Base-by-base conservation (phyloP, 2,329 filamentous ascomycete genomes). In the Fusarium oligoseptatum region DNA sequence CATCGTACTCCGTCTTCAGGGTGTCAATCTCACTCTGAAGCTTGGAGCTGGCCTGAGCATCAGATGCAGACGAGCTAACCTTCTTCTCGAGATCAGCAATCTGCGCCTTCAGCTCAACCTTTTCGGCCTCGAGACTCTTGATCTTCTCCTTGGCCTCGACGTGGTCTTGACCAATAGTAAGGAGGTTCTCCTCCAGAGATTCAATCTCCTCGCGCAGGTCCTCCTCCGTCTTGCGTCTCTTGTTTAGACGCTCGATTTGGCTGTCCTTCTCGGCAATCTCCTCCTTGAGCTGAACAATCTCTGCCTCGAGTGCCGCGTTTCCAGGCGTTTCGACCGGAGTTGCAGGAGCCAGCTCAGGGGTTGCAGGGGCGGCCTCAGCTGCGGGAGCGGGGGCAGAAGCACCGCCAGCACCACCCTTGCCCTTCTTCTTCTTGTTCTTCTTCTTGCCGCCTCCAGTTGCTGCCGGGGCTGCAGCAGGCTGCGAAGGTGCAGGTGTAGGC, bases 361-460 rank as follows among this genome's bases (percentile, higher is more conserved):
- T 78, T 17, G 85, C 83, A 4, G 80, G 70, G 6, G 83, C 80
- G 6, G 83, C 76, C 64, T 87, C 76, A 32, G 77, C 74, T 5
- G 77, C 69, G 2, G 77, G 67, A 27, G 77, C 69, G 2, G 77
- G 67, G 24, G 77, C 76, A n/a, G 84, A 82, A 10, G 86, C 83
- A 8, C 83, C 81, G 8, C 82, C 82, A 73, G 89, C 90, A 36
- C 88, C 89, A 20, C 90, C 91, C 86, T 95, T 96, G 83, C 92
- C 93, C 88, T 97, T 98, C 86, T 96, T 97, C 81, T 95, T 97
- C 82, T 94, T 95, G 83, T 94, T 97, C 84, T 95, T 96, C 68
- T 88, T 89, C 70, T 86, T 86, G 0, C 79, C 79, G 4, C 73
- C 71, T 9, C 78, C 67, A 1, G 80, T 60, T 5, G 78, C 60